These are phyloP conservation scores for Hylodesmum podocarpum DNA, from an alignment of 306 rosid genomes.

Conservation along the genomic window DNA sequence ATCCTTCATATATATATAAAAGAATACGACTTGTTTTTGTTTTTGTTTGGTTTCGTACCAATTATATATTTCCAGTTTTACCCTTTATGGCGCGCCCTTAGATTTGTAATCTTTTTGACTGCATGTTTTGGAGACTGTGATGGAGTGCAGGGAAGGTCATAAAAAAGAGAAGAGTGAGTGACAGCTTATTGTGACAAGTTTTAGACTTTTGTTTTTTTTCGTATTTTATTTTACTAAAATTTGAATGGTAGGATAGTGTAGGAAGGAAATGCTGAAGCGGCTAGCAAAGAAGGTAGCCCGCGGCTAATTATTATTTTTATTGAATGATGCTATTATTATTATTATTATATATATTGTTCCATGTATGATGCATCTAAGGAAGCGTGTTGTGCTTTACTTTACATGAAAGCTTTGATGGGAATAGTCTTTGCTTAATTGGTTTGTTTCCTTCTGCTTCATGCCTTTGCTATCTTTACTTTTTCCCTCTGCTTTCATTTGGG, in stretches of 20 bases:
- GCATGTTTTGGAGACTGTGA: conserved; percentile 47
- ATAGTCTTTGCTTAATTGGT: neutral
- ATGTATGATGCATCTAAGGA: neutral
- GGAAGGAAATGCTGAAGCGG: conserved; percentile 65
- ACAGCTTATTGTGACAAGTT: conserved; percentile 9
- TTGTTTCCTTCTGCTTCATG: neutral
- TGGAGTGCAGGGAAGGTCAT: neutral
- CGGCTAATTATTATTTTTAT: conserved; percentile 38
- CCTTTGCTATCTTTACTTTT: neutral
- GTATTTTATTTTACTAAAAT: neutral
- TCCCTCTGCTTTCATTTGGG: neutral
- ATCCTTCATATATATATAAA: neutral
- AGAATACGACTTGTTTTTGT: neutral
- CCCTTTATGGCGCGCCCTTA: conserved; percentile 12
- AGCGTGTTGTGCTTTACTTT: conserved; percentile 17
- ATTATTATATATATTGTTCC: neutral
- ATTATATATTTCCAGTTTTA: conserved; percentile 15
- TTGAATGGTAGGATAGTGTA: neutral
- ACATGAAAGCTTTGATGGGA: no score
- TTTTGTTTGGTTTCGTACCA: conserved; percentile 10
- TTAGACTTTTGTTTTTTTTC: no score
- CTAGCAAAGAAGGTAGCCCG: conserved; percentile 60
- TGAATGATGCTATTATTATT: neutral
- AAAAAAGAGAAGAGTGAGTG: no score
- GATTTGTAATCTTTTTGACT: conserved; percentile 30